Evolutionary conservation across 768 basidiomycete species (phyloP), one percentile per base, ranked within the genome.

Genomic region (Hygrocybe punicea): DNA sequence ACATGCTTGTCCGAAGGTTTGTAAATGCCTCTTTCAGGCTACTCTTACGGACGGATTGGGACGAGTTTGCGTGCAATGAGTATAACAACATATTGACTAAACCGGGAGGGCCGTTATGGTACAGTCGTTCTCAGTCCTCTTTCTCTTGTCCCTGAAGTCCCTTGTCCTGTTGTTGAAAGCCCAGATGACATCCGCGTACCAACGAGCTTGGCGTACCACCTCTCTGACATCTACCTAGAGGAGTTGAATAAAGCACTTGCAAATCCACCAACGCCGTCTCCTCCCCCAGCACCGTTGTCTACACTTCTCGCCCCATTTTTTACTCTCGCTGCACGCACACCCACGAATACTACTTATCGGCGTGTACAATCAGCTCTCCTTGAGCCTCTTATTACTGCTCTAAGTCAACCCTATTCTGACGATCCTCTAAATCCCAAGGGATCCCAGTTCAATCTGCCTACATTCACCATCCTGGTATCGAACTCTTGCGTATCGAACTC

Each of bases 1-100:
- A 96, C 69, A 86, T 98, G 85, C 87, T 99, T 46, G 84, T 98
- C 57, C 82, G 96, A 57, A 81, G 88, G 61, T 98, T 93, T 66
- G 79, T 91, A 53, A 90, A 94, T 64, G 91, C 87, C 1, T 83
- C 88, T 1, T 95, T 98, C 71, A 77, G 87, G 34, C 80, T 97
- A 17, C 79, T 98, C 23, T 79, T 86, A 36, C 81, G 86, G 45
- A 70, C 73, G 19, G 76, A 81, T 46, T 99, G 95, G 95, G 81
- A 86, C 6, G 62, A 68, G 23, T 63, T 69, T 6, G 68, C 75
- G 4, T 81, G 86, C 51, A 66, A 75, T 8, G 80, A 84, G 44
- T 90, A 91, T 68, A 89, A 85, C 59, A 72, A 76, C 36, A 89
- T 97, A 42, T 71, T 98, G 57, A 75, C 76, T 0, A 67, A 68